Evolutionary conservation across 179 eudicot genomes (phyloP).

Genomic region (Heliamphora pulchella): DNA sequence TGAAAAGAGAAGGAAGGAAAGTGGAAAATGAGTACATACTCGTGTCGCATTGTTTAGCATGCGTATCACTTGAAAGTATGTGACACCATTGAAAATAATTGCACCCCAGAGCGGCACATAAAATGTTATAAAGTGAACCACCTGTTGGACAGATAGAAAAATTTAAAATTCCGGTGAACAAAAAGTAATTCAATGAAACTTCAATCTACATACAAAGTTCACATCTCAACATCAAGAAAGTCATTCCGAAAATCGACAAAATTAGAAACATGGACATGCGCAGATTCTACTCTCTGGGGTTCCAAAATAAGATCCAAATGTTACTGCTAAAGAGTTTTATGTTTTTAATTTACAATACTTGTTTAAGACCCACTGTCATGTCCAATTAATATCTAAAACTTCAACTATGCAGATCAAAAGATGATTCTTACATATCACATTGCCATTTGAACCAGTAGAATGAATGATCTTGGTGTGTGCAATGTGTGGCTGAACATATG

Average conservation of each 20-base stretch:
- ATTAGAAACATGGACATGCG: no score
- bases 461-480: background rate
- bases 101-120: slow-evolving; percentile 98
- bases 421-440: background rate
- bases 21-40: slow-evolving; percentile 37
- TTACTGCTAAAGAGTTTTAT: no score
- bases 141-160: slow-evolving; percentile 39
- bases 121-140: slow-evolving; percentile 82
- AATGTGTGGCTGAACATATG: background rate
- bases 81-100: slow-evolving; percentile 80
- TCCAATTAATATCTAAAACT: background rate
- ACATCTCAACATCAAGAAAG: slow-evolving; percentile 1
- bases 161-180: background rate
- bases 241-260: background rate
- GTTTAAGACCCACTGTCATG: background rate
- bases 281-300: background rate
- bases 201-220: background rate
- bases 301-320: no score
- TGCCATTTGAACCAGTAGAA: background rate
- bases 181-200: slow-evolving; percentile 4
- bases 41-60: slow-evolving; percentile 94
- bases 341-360: background rate
- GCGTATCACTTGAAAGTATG: slow-evolving; percentile 97
- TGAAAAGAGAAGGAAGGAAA: background rate
- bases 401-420: background rate